These are phyloP conservation scores for Entophlyctis luteolus DNA, from an alignment of 192 early-diverging fungal genomes.

Conservation along the genomic window DNA sequence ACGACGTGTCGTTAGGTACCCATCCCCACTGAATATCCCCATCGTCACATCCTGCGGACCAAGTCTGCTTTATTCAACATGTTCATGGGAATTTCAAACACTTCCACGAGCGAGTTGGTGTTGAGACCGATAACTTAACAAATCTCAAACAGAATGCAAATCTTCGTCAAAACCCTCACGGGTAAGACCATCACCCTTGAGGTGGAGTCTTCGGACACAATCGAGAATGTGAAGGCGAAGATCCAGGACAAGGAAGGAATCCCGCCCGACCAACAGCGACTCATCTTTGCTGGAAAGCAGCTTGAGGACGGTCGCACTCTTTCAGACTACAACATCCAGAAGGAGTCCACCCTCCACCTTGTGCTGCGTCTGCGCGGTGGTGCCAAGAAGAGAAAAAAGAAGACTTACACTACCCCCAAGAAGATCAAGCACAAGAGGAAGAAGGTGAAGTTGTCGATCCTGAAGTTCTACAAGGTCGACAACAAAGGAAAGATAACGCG, in stretches of 20 bases:
- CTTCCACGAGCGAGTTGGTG: no score
- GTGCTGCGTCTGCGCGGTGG: slow-evolving; percentile 63
- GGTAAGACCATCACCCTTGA: slow-evolving; percentile 75
- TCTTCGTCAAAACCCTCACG: slow-evolving; percentile 75
- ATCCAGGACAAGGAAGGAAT: slow-evolving; percentile 80
- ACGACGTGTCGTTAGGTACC: no score
- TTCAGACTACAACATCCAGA: slow-evolving; percentile 70
- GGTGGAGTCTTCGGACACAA: slow-evolving; percentile 73
- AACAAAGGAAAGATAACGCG: slow-evolving; percentile 95
- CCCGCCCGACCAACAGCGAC: slow-evolving; percentile 71
- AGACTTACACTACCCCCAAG: slow-evolving; percentile 99
- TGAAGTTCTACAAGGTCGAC: slow-evolving; percentile 99
- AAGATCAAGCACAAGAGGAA: slow-evolving; percentile 97
- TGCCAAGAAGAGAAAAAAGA: slow-evolving; percentile 99
- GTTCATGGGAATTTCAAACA: no score
- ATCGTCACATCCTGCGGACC: no score
- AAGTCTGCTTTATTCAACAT: no score
- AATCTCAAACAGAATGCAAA: slow-evolving; percentile 54
- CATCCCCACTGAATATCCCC: no score
- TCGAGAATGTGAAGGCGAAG: slow-evolving; percentile 75
- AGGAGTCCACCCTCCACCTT: slow-evolving; percentile 67
- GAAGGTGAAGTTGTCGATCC: slow-evolving; percentile 98
- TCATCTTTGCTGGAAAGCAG: slow-evolving; percentile 78
- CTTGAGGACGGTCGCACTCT: slow-evolving; percentile 71
- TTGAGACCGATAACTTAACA: no score